Base-by-base conservation (phyloP, 1,139 yeast genomes). In the Candida sp. region DNA sequence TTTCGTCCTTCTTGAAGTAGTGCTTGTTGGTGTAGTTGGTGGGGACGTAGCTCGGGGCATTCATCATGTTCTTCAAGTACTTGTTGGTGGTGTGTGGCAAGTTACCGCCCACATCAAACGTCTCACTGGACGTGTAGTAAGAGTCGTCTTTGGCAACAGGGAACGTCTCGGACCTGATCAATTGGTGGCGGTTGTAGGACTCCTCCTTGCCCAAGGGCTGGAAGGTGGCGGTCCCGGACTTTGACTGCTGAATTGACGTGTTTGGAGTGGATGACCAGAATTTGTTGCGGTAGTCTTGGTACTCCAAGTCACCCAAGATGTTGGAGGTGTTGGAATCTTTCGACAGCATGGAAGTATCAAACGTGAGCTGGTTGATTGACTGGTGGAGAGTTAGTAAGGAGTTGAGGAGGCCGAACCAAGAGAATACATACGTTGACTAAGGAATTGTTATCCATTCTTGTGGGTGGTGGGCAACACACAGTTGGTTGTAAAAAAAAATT, bases 31-130 rank as follows among this genome's bases (percentile, higher is more conserved):
- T 31, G 35, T 45, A 46, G 34, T 49, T 50, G 30, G 45, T 55
- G 3, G 74, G 73, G 30, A 66, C 58, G 51, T 70, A 70, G 51
- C 71, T 68, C 1, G 72, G 72, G 1, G 73, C 72, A 54, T 68
- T 66, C 62, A 69, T 48, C 42, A 55, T 46, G 31, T 44, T 48
- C 31, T 48, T 48, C 41, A 35, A 39, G 33, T 50, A 46, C 26
- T 46, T 48, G 27, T 49, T 49, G n/a, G 52, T 37, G 5, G 44
- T 25, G 25, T 40, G 44, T n/a, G 46, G 3, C 22, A 33, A 33
- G 22, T n/a, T 33, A 23, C 37, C 37, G 17, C n/a, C 37, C 37
- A 39, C 32, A n/a, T 39, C 42, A 25, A 23, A 38, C 4, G 9
- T 25, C 7, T 22, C 27, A 9, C 25, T n/a, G 7, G 31, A 8